Conservation (phyloP, 1,284 basidiomycete species). For the Ustilago bromivora region DNA sequence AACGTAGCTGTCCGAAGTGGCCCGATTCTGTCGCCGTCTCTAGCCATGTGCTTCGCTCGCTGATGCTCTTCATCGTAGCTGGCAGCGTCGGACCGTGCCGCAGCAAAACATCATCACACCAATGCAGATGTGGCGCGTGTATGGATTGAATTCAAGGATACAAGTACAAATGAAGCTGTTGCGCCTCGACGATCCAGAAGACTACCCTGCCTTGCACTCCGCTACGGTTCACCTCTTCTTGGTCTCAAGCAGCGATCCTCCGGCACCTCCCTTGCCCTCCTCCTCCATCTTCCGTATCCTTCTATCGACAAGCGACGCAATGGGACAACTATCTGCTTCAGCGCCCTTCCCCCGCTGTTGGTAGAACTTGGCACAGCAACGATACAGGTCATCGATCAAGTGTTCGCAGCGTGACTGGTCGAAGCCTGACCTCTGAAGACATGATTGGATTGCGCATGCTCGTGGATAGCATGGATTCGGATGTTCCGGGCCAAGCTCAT, state of each 20-base stretch:
- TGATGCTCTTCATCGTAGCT: not conserved
- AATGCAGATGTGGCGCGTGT: not conserved
- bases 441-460: conserved; percentile 65
- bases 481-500: conserved; percentile 35
- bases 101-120: not conserved
- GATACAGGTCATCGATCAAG: conserved; percentile 62
- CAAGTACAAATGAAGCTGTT: conserved; percentile 1
- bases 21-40: no score
- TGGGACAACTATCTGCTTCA: conserved; percentile 62
- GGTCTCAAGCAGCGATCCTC: conserved; percentile 38
- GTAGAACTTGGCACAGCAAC: conserved; percentile 66
- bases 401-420: conserved; percentile 64
- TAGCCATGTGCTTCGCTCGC: no score
- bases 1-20: no score
- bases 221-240: conserved; percentile 11
- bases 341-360: conserved; percentile 50
- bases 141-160: not conserved
- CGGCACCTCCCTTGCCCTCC: conserved; percentile 49
- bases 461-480: conserved; percentile 63
- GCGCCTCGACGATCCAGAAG: not conserved
- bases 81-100: not conserved
- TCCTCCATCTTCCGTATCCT: conserved; percentile 52
- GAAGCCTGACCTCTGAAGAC: conserved; percentile 60
- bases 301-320: conserved; percentile 51
- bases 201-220: not conserved